These are phyloP conservation scores for Balakata baccata DNA, from an alignment of 345 rosid species.

Conservation along the genomic window DNA sequence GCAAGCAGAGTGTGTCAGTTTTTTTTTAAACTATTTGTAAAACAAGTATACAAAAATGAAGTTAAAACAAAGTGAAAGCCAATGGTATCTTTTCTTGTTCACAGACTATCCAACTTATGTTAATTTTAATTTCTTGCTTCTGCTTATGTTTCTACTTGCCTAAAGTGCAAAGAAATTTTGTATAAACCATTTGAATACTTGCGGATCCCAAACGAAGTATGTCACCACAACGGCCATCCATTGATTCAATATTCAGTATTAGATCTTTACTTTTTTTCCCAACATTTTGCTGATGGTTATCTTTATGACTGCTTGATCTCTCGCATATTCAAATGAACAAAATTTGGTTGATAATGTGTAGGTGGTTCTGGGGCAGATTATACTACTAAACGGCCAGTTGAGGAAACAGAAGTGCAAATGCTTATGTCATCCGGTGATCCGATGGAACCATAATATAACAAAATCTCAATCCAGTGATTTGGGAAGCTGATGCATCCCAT, in stretches of 20 bases:
- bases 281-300: neutral
- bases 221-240: constrained; percentile 30
- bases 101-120: neutral
- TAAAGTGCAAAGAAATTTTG: neutral
- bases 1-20: neutral
- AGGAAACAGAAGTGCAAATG: constrained; percentile 58
- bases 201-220: constrained; percentile 38
- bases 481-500: constrained; percentile 11
- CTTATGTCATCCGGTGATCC: constrained; percentile 66
- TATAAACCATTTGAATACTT: constrained; percentile 14
- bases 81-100: neutral
- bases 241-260: constrained; percentile 36
- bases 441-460: constrained; percentile 51
- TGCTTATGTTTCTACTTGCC: constrained; percentile 10
- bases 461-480: constrained; percentile 10
- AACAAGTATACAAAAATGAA: neutral
- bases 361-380: constrained; percentile 49
- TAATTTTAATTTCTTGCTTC: neutral
- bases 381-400: constrained; percentile 35
- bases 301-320: neutral
- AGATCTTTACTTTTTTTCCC: constrained; percentile 6
- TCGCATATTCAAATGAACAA: constrained; percentile 6
- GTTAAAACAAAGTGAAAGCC: neutral
- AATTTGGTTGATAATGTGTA: constrained; percentile 27
- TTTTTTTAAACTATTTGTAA: neutral